phyloP scores from a whole-genome alignment of 208 protist species.

The Acanthamoeba quina region DNA sequence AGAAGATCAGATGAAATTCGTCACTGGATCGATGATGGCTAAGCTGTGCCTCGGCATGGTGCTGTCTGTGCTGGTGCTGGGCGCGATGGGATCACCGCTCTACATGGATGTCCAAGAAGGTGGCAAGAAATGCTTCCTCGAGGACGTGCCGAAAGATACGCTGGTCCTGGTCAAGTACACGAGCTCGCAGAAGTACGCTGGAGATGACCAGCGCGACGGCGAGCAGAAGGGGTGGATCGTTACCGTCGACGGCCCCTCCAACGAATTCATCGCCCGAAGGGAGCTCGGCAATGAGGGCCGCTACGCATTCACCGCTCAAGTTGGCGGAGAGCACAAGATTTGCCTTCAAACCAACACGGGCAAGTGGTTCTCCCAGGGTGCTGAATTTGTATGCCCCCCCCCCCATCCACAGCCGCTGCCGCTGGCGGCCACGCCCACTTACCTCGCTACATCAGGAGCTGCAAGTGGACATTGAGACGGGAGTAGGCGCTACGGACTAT shows the following conservation, averaged over 20 bases:
- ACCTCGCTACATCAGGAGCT: conserved; percentile 76
- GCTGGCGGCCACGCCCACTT: not conserved
- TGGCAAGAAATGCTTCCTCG: conserved; percentile 86
- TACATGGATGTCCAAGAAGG: conserved; percentile 83
- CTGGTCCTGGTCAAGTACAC: conserved; percentile 78
- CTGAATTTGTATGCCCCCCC: conserved; percentile 43
- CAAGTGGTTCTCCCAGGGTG: conserved; percentile 81
- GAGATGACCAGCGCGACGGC: conserved; percentile 47
- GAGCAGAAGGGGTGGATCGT: conserved; percentile 29
- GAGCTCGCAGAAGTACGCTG: conserved; percentile 33
- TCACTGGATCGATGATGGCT: not conserved
- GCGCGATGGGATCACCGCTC: conserved; percentile 33
- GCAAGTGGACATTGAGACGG: conserved; percentile 83
- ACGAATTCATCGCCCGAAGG: conserved; percentile 81
- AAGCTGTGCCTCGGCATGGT: not conserved
- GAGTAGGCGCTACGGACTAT: conserved; percentile 86
- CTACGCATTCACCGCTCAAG: conserved; percentile 84
- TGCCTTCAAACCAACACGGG: conserved; percentile 85
- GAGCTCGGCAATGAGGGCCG: conserved; percentile 73
- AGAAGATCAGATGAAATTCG: not conserved
- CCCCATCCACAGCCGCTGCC: not conserved
- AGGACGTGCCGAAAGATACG: conserved; percentile 86
- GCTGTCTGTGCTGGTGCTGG: not conserved
- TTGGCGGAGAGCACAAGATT: conserved; percentile 87
- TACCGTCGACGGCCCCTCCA: conserved; percentile 75